Evolutionary conservation across 2,329 filamentous ascomycete genomes (phyloP), one percentile per base, ranked within the genome.

Genomic region (Neonectria hederae): DNA sequence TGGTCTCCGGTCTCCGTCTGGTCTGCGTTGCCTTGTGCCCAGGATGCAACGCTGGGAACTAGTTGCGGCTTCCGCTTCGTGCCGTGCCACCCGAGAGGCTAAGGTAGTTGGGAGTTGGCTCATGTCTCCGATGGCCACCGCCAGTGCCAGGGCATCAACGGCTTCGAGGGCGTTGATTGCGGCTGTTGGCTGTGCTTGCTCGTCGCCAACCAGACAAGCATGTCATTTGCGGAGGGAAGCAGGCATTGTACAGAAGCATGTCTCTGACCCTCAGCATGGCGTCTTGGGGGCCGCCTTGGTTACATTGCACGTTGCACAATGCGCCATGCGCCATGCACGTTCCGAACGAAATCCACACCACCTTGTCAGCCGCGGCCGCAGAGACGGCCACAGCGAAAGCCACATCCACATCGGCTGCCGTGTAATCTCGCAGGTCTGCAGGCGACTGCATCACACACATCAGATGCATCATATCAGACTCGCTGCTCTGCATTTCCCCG

Each of bases 1-100:
- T n/a, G n/a, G 19, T 45, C 19, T 45, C 6, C 45, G 6, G 21
- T 24, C 22, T 26, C n/a, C n/a, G n/a, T n/a, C n/a, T n/a, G n/a
- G n/a, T n/a, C n/a, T n/a, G 4, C 8, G 8, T 17, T 49, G 26
- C 43, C 43, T 46, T 42, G n/a, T 11, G 22, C 43, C 13, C 46
- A 54, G 49, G 54, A 59, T 62, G 46, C 57, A 52, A 58, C 65
- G 42, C 55, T 61, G 64, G 60, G 54, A 59, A 60, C 62, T 65
- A 60, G 64, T 65, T 66, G 65, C 72, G 60, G 71, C 67, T 66
- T 69, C 72, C 74, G 76, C 74, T 72, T 75, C 75, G 72, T 76
- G 74, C 76, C 74, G 77, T 76, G 74, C 78, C 78, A 78, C 75
- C 69, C 72, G 69, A 40, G 49, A 28, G 43, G 22, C 54, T 65